A percentile compares a stretch with the other conserved stretches of the same genome.
phyloP scores from a whole-genome alignment of 2,329 filamentous ascomycete species.

The Verticillium zaregamsianum region DNA sequence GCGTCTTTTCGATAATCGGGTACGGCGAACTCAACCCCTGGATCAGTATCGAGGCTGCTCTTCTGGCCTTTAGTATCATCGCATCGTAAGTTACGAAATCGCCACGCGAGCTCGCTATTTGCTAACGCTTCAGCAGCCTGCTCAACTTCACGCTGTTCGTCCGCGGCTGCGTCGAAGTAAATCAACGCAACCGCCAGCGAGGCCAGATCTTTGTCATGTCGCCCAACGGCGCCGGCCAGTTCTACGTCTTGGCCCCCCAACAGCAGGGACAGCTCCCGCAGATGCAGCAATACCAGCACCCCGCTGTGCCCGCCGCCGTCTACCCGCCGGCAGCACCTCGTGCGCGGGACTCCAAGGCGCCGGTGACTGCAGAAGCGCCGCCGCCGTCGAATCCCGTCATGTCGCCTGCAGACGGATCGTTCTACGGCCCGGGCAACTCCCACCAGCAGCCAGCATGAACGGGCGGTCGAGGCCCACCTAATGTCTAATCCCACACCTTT shows the following conservation, averaged over 20 bases:
- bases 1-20: slow-evolving; percentile 11
- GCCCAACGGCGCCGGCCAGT: not conserved
- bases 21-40: not conserved
- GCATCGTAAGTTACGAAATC: not conserved
- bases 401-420: not conserved
- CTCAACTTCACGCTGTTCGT: slow-evolving; percentile 35
- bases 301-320: not conserved
- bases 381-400: not conserved
- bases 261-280: not conserved
- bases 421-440: not conserved
- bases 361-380: not conserved
- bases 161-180: slow-evolving; percentile 33
- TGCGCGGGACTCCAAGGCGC: not conserved
- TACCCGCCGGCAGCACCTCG: not conserved
- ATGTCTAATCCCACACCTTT: not conserved
- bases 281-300: not conserved
- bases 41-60: not conserved
- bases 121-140: slow-evolving; percentile 6
- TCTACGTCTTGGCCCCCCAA: not conserved
- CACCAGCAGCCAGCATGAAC: not conserved
- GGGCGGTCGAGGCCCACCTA: not conserved
- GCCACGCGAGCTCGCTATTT: not conserved
- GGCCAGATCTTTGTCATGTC: slow-evolving; percentile 7
- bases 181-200: slow-evolving; percentile 19
- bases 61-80: not conserved